Evolutionary conservation across 1,284 basidiomycete genomes (phyloP).

Genomic region (Cutaneotrichosporon cavernicola): DNA sequence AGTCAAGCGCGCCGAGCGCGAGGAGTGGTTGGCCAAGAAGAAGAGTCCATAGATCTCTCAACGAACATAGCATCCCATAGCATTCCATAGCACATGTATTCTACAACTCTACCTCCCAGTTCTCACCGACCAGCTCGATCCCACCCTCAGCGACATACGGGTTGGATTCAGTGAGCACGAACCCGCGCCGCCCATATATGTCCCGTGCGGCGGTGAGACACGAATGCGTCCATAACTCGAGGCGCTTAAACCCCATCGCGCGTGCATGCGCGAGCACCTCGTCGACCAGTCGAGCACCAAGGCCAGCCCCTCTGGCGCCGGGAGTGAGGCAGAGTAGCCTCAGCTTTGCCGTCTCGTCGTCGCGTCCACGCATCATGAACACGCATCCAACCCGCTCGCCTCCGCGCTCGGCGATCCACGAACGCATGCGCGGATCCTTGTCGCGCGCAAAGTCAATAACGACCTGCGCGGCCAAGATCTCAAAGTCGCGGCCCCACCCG

Average conservation of each 20-base stretch:
- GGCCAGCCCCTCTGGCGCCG: slow-evolving; percentile 15
- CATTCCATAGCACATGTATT: background rate
- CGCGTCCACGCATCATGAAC: slow-evolving; percentile 13
- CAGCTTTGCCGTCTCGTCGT: slow-evolving; percentile 13
- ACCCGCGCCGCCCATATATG: slow-evolving; percentile 22
- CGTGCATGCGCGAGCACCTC: slow-evolving; percentile 14
- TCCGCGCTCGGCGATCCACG: slow-evolving; percentile 19
- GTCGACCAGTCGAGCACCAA: slow-evolving; percentile 20
- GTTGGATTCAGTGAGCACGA: slow-evolving; percentile 1
- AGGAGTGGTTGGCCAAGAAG: background rate
- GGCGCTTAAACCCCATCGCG: slow-evolving; percentile 12
- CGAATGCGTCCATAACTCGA: slow-evolving; percentile 25
- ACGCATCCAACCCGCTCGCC: slow-evolving; percentile 19
- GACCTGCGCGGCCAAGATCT: slow-evolving; percentile 18
- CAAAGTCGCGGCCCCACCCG: slow-evolving; percentile 15
- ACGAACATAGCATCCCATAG: background rate
- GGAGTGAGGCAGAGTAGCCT: slow-evolving; percentile 16
- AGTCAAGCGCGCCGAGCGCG: background rate
- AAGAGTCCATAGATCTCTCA: background rate
- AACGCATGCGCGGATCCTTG: slow-evolving; percentile 12
- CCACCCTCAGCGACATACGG: slow-evolving; percentile 8
- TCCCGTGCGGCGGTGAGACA: slow-evolving; percentile 16
- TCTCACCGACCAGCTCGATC: slow-evolving; percentile 14
- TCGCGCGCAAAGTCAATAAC: background rate
- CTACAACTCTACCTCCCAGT: slow-evolving; percentile 14